These are phyloP conservation scores for Starmerella gropengiesseri DNA, from an alignment of 805 yeast genomes.

Conservation along the genomic window DNA sequence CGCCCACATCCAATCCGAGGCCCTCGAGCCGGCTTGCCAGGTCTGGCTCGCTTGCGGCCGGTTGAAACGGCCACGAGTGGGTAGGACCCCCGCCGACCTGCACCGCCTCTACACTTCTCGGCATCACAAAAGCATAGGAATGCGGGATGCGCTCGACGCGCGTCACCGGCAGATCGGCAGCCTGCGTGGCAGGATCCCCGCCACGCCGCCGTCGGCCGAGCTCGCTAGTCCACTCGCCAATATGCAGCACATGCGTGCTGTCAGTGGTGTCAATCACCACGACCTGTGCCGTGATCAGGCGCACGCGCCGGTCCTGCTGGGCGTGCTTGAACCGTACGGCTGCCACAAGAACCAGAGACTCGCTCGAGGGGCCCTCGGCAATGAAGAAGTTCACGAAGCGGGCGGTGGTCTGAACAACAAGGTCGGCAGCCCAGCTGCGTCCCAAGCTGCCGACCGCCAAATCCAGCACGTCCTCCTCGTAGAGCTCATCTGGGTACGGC, in stretches of 20 bases:
- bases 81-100: not conserved
- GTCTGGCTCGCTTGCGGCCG: not conserved
- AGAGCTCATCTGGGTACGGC: slow-evolving; percentile 47
- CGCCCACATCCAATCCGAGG: not conserved
- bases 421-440: slow-evolving; percentile 9
- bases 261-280: slow-evolving; percentile 2
- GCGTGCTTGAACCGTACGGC: slow-evolving; percentile 7
- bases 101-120: not conserved
- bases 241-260: slow-evolving; percentile 5
- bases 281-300: not conserved
- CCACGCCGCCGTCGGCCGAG: not conserved
- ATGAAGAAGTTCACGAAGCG: slow-evolving; percentile 13
- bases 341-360: slow-evolving; percentile 10
- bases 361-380: slow-evolving; percentile 7
- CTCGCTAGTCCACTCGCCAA: slow-evolving; percentile 5
- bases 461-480: slow-evolving; percentile 36
- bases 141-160: not conserved
- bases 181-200: too few species aligned
- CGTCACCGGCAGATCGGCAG: not conserved
- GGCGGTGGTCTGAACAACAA: slow-evolving; percentile 15
- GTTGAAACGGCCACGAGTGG: not conserved
- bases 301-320: not conserved
- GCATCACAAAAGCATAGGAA: not conserved
- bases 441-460: slow-evolving; percentile 21
- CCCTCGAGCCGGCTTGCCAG: not conserved